Percentiles rank a stretch among this genome's conserved stretches.
These are phyloP conservation scores for Neonectria hederae DNA, from an alignment of 2,329 filamentous ascomycete species.

Conservation along the genomic window DNA sequence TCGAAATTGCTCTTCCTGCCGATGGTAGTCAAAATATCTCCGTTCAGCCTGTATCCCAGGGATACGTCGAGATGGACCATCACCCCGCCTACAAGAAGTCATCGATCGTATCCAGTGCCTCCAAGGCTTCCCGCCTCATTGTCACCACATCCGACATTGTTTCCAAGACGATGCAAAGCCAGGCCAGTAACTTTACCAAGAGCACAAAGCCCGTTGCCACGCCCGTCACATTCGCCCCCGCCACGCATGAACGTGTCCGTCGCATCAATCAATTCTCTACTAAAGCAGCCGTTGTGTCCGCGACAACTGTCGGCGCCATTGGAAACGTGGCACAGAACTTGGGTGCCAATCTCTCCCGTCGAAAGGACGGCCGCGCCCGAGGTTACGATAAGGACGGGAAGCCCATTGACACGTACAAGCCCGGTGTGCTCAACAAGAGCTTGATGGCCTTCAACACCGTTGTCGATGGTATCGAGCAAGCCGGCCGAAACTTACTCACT, in stretches of 20 bases:
- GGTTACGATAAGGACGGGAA: slow-evolving; percentile 77
- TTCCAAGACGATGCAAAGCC: slow-evolving; percentile 77
- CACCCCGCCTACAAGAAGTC: slow-evolving; percentile 95
- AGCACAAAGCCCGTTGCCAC: slow-evolving; percentile 81
- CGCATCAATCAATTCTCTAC: slow-evolving; percentile 89
- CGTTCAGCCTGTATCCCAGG: slow-evolving; percentile 72
- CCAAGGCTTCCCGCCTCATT: slow-evolving; percentile 88
- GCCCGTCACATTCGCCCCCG: slow-evolving; percentile 86
- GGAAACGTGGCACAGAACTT: slow-evolving; percentile 88
- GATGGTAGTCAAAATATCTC: slow-evolving; percentile 72
- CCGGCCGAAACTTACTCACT: slow-evolving; percentile 79
- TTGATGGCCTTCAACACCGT: slow-evolving; percentile 97
- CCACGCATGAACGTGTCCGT: slow-evolving; percentile 85
- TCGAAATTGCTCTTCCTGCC: slow-evolving; percentile 78
- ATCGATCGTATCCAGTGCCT: slow-evolving; percentile 85
- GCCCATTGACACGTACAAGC: slow-evolving; percentile 75
- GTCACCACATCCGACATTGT: slow-evolving; percentile 87
- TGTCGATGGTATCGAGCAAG: slow-evolving; percentile 91
- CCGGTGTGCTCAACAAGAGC: slow-evolving; percentile 92
- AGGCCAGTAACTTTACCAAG: slow-evolving; percentile 82
- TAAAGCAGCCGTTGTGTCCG: slow-evolving; percentile 79
- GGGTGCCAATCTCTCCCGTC: slow-evolving; percentile 73
- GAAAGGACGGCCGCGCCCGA: slow-evolving; percentile 62
- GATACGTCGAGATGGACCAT: slow-evolving; percentile 79
- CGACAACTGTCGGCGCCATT: slow-evolving; percentile 88